Base-by-base conservation (phyloP, 148 eudicot genomes). In the Heliamphora exappendiculata region DNA sequence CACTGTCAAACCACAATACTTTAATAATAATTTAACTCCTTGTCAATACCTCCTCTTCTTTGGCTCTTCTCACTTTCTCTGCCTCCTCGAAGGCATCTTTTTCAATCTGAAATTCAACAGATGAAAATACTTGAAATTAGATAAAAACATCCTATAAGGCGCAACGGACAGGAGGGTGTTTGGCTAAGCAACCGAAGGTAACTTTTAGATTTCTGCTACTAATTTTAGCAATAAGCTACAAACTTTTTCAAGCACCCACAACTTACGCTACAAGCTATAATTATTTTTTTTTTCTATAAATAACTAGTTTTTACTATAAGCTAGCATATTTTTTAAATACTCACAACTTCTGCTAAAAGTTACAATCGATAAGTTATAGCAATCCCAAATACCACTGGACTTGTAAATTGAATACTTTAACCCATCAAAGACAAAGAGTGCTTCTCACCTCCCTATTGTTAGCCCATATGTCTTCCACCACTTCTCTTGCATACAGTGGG, bases 1-100 rank as follows among this genome's bases (percentile, higher is more conserved):
- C 53, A 55, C 5, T 28, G 67, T 75, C 75, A 44, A 65, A 51
- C 47, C 28, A 29, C 20, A 78, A 33, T 71, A 78, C 26, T 33
- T 5, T 8, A 51, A 24, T 42, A 55, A 31, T 19, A 24, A 76
- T 65, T 51, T 7, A 50, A 62, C 22, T 28, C 36, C 22, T 3
- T 8, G 19, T 39, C 20, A 64, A 57, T 47, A 91, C 96, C 98
- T 89, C 92, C 84, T 94, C 98, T 81, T 94, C 98, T 84, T 17
- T 78, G 45, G 92, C 96, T 87, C 84, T 88, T 77, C 88, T 89
- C 65, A 84, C 79, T 83, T 90, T 94, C 86, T 92, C 96, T 26
- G 97, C 98, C 83, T 92, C 98, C 85, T 94, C 97, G 72, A 92
- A 90, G 2, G 92, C 97, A 74, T 94, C 98, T 80, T 90, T 94